Evolutionary conservation across 352 stramenopile species (phyloP).

Genomic region (Globisporangium apiculatum): DNA sequence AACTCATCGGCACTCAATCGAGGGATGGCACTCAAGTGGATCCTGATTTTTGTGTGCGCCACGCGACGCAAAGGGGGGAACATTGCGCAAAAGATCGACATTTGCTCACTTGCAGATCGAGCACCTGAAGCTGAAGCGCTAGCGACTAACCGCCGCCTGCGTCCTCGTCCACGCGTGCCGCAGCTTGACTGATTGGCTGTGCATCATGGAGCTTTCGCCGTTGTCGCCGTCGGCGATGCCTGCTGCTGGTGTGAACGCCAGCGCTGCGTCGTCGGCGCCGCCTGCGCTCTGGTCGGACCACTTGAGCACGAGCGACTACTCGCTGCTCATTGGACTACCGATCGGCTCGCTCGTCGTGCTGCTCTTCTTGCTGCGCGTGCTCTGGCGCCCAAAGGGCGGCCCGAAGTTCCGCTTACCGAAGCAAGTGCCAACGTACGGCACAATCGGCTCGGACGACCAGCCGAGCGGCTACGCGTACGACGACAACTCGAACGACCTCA

Average conservation of each 20-base stretch:
- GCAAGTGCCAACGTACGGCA: conserved; percentile 74
- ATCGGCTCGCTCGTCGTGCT: conserved; percentile 48
- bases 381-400: conserved; percentile 63
- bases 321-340: conserved; percentile 57
- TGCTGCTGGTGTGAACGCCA: conserved; percentile 2
- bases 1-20: too few species aligned
- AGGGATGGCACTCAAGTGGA: too few species aligned
- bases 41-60: too few species aligned
- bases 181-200: neutral
- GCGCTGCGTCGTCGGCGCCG: conserved; percentile 4
- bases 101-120: too few species aligned
- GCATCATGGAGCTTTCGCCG: conserved; percentile 1
- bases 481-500: conserved; percentile 73
- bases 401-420: conserved; percentile 80
- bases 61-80: too few species aligned
- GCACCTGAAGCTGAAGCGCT: too few species aligned
- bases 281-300: conserved; percentile 54
- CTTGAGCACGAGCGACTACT: conserved; percentile 47
- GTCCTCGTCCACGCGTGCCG: too few species aligned
- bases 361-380: conserved; percentile 55
- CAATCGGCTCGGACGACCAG: conserved; percentile 48
- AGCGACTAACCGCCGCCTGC: too few species aligned
- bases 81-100: too few species aligned
- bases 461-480: conserved; percentile 62
- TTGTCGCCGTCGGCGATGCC: neutral